phyloP scores from a whole-genome alignment of 2,329 filamentous ascomycete species.

The Calonectria pseudoreteaudii region DNA sequence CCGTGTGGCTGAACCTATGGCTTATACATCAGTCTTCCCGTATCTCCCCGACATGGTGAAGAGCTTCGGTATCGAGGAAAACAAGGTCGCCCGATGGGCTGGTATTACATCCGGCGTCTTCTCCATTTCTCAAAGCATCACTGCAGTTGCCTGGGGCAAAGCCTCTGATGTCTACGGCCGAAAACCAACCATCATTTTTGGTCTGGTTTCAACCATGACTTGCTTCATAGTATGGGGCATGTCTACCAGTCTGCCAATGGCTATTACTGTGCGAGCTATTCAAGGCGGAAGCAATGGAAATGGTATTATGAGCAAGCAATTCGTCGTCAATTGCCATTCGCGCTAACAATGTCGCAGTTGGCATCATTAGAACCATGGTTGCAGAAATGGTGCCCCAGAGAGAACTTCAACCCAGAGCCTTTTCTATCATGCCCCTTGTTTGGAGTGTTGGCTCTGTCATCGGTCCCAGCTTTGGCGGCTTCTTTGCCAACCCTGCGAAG shows the following conservation, averaged over 20 bases:
- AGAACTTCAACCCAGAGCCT: slow-evolving; percentile 88
- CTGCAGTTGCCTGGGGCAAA: slow-evolving; percentile 80
- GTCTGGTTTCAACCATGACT: slow-evolving; percentile 82
- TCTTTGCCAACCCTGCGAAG: slow-evolving; percentile 83
- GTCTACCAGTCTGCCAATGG: slow-evolving; percentile 82
- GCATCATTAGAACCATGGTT: slow-evolving; percentile 91
- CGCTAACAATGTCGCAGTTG: slow-evolving; percentile 63
- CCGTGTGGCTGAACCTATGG: slow-evolving; percentile 80
- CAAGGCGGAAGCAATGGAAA: slow-evolving; percentile 90
- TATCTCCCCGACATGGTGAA: slow-evolving; percentile 85
- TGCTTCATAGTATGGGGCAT: slow-evolving; percentile 87
- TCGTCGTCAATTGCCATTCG: background rate
- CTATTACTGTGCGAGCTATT: slow-evolving; percentile 81
- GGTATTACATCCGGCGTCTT: slow-evolving; percentile 79
- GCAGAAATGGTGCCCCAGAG: slow-evolving; percentile 92
- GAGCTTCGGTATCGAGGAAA: slow-evolving; percentile 77
- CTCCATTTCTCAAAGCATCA: slow-evolving; percentile 77
- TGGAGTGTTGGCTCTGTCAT: slow-evolving; percentile 92
- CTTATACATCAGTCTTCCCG: slow-evolving; percentile 79
- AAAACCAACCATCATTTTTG: slow-evolving; percentile 83
- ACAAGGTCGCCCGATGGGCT: slow-evolving; percentile 84
- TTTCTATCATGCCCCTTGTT: slow-evolving; percentile 91
- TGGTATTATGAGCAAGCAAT: slow-evolving; percentile 54
- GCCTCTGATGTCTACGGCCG: slow-evolving; percentile 83
- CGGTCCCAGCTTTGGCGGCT: slow-evolving; percentile 88